These are phyloP conservation scores for Babesia microti DNA, from an alignment of 169 alveolate genomes.

Conservation along the genomic window DNA sequence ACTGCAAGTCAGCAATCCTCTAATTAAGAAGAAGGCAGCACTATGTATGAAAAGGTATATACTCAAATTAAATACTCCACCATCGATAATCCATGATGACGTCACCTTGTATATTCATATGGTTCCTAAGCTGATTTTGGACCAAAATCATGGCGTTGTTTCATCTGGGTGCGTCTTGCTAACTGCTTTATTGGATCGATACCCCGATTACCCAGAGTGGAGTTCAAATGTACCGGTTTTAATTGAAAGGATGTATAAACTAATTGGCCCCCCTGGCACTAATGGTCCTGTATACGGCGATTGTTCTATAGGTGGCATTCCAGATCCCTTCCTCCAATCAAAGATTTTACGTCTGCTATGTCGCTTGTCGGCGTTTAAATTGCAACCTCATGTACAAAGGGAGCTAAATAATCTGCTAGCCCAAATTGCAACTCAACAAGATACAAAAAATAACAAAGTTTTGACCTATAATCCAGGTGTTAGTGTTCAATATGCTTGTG, in stretches of 20 bases:
- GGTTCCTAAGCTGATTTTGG: slow-evolving; percentile 80
- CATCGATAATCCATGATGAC: slow-evolving; percentile 26
- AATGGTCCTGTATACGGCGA: no score
- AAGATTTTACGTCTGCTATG: slow-evolving; percentile 13
- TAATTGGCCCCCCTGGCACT: no score
- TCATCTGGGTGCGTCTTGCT: slow-evolving; percentile 82
- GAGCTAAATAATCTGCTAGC: no score
- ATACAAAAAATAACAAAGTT: no score
- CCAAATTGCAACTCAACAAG: no score
- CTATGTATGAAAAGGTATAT: slow-evolving; percentile 69
- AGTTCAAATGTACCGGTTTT: no score
- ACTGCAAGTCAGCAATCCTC: slow-evolving; percentile 84
- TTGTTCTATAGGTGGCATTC: no score
- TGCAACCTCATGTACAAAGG: slow-evolving; percentile 25
- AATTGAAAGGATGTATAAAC: no score
- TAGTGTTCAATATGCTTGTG: no score
- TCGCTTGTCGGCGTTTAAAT: background rate
- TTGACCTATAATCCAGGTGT: no score
- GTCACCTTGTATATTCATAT: slow-evolving; percentile 62
- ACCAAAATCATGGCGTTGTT: slow-evolving; percentile 92
- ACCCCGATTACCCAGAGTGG: slow-evolving; percentile 64
- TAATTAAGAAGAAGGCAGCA: slow-evolving; percentile 90
- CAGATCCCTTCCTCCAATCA: slow-evolving; percentile 59
- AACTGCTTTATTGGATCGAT: slow-evolving; percentile 77
- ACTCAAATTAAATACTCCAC: slow-evolving; percentile 28